phyloP scores from a whole-genome alignment of 495 filamentous ascomycete species.

The Hypoxylon trugodes region DNA sequence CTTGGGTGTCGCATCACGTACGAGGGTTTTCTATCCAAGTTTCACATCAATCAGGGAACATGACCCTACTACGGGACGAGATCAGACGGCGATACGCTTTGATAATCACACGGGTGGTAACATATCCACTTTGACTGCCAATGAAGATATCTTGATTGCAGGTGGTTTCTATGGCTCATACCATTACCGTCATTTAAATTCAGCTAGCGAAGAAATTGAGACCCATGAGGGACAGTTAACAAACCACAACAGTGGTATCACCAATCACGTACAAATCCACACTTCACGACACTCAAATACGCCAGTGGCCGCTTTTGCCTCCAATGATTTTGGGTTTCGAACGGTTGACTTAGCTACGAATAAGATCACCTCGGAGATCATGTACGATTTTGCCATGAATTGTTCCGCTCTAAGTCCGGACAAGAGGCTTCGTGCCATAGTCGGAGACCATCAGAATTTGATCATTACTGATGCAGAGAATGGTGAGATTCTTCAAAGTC shows the following conservation, averaged over 20 bases:
- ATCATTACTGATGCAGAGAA: slow-evolving; percentile 60
- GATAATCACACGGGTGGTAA: slow-evolving; percentile 57
- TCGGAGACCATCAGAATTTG: slow-evolving; percentile 61
- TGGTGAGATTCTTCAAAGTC: slow-evolving; percentile 56
- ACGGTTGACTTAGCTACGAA: slow-evolving; percentile 77
- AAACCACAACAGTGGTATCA: slow-evolving; percentile 75
- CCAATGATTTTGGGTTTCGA: slow-evolving; percentile 82
- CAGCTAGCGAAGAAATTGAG: slow-evolving; percentile 47
- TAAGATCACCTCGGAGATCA: slow-evolving; percentile 66
- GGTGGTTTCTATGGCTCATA: slow-evolving; percentile 88
- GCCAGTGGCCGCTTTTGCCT: slow-evolving; percentile 79
- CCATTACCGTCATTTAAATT: slow-evolving; percentile 65
- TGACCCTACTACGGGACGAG: slow-evolving; percentile 58
- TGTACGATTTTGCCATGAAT: slow-evolving; percentile 77
- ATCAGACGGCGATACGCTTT: slow-evolving; percentile 69
- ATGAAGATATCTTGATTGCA: slow-evolving; percentile 73
- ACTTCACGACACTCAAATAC: slow-evolving; percentile 64
- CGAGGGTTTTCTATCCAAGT: slow-evolving; percentile 79
- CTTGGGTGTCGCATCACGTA: slow-evolving; percentile 74
- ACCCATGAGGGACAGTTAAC: slow-evolving; percentile 73
- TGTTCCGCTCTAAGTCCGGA: slow-evolving; percentile 85
- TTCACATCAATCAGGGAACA: slow-evolving; percentile 64
- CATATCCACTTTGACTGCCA: slow-evolving; percentile 77
- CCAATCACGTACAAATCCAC: slow-evolving; percentile 83
- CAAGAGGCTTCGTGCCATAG: slow-evolving; percentile 79